Percentiles rank a stretch among this genome's conserved stretches.
Evolutionary conservation across 2,329 filamentous ascomycete species (phyloP).

Genomic region (Fusarium praegraminearum): DNA sequence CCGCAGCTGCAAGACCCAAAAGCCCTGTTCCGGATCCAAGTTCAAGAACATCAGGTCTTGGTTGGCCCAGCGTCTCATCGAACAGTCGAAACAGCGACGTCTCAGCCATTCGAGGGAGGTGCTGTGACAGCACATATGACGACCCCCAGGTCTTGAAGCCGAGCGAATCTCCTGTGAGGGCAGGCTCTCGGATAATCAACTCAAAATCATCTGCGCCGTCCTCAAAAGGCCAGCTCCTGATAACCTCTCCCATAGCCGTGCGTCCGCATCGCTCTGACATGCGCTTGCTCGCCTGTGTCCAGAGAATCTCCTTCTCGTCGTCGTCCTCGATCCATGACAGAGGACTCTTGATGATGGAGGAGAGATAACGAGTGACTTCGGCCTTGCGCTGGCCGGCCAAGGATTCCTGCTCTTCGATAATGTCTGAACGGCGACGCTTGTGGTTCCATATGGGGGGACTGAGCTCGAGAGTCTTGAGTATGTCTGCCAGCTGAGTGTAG

Average conservation of each 20-base stretch:
- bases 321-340: constrained; percentile 77
- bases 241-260: constrained; percentile 68
- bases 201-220: constrained; percentile 61
- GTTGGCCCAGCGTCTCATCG: constrained; percentile 49
- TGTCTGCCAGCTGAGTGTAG: constrained; percentile 70
- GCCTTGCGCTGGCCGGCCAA: constrained; percentile 57
- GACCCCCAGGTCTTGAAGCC: constrained; percentile 97
- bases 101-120: constrained; percentile 66
- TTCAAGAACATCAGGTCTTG: constrained; percentile 69
- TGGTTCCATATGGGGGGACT: constrained; percentile 77
- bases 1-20: constrained; percentile 87
- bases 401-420: constrained; percentile 57
- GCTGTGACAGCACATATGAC: constrained; percentile 84
- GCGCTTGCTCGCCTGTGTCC: constrained; percentile 82
- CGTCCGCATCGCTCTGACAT: constrained; percentile 89
- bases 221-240: constrained; percentile 65
- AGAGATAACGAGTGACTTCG: constrained; percentile 74
- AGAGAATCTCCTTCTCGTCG: constrained; percentile 74
- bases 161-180: constrained; percentile 86
- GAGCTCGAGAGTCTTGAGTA: constrained; percentile 74
- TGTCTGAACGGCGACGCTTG: constrained; percentile 56
- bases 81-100: constrained; percentile 62
- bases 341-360: constrained; percentile 74
- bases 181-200: constrained; percentile 84
- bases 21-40: constrained; percentile 91